A percentile compares a stretch with the other conserved stretches of the same genome.
phyloP scores from a whole-genome alignment of 768 basidiomycete species.

The Mycena sanguinolenta region DNA sequence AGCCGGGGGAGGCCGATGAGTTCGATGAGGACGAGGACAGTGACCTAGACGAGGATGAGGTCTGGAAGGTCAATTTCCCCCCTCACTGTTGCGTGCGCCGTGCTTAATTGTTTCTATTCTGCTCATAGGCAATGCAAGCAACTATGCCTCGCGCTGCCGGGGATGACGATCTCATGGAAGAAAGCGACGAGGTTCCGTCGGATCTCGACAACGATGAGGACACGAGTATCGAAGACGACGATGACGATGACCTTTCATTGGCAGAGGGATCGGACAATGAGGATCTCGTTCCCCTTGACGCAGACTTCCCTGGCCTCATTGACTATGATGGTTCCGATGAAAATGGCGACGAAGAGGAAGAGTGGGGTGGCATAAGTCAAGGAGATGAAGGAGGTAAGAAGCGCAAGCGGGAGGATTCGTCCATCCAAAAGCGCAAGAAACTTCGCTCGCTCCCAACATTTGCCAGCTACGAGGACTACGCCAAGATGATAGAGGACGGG shows the following conservation, averaged over 20 bases:
- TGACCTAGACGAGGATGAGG: slow-evolving; percentile 74
- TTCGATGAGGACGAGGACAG: slow-evolving; percentile 45
- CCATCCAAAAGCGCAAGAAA: slow-evolving; percentile 70
- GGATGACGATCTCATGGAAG: slow-evolving; percentile 60
- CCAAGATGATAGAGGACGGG: slow-evolving; percentile 84
- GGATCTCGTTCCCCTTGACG: slow-evolving; percentile 72
- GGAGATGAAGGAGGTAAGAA: slow-evolving; percentile 56
- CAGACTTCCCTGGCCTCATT: slow-evolving; percentile 69
- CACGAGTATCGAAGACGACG: slow-evolving; percentile 48
- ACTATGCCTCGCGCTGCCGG: slow-evolving; percentile 76
- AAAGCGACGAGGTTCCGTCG: slow-evolving; percentile 44
- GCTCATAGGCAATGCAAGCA: slow-evolving; percentile 86
- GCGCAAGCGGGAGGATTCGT: slow-evolving; percentile 58
- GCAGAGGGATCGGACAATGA: slow-evolving; percentile 81
- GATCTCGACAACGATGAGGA: slow-evolving; percentile 50
- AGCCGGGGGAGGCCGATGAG: slow-evolving; percentile 49
- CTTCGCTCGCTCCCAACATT: slow-evolving; percentile 79
- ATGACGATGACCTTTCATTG: slow-evolving; percentile 64
- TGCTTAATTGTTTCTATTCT: slow-evolving; percentile 7
- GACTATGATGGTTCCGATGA: slow-evolving; percentile 70
- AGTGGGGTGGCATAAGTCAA: slow-evolving; percentile 66
- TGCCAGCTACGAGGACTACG: slow-evolving; percentile 90
- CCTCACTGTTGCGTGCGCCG: background rate
- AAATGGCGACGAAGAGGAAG: slow-evolving; percentile 60
- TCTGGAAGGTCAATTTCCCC: slow-evolving; percentile 83